Base-by-base conservation (phyloP, 805 yeast genomes). In the Teunomyces panamensis region DNA sequence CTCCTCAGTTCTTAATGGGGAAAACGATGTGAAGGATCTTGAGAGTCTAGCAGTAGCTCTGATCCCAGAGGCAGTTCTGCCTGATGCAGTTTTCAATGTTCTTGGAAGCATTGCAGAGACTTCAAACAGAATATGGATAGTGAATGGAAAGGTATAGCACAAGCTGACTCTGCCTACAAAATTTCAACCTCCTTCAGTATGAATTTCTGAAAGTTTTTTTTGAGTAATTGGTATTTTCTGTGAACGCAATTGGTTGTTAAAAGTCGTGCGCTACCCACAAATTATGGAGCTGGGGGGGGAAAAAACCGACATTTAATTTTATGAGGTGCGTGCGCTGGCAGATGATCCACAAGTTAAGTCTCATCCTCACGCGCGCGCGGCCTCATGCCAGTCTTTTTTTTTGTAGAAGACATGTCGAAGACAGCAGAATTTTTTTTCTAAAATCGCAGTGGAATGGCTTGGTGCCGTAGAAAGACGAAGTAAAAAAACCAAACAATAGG, bases 11-110 rank as follows among this genome's bases (percentile, higher is more conserved):
- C 32, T 43, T 44, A 30, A 32, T 33, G 33, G 51, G 39, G 39
- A 32, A 26, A 44, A 44, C 55, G 13, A 69, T 6, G 34, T 16
- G 34, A 39, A 39, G 71, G 78, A 39, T 28, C 43, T 28, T 10
- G 24, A 30, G 26, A 28, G 34, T 39, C 34, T 30, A 16, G 32
- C 27, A 17, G 34, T 16, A n/a, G 34, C 24, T 39, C 44, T 47
- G 36, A 44, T 29, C 20, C 39, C 39, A 11, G 37, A 13, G 16
- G 37, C 37, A n/a, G 39, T 30, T 32, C 43, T 39, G 47, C 52
- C 41, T 9, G 32, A 16, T 20, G 49, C 30, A 29, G 37, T 33
- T 24, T 37, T 39, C 13, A 29, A 10, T 35, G 35, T 33, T 39
- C 47, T 35, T 44, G 42, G 34, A 46, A 13, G 46, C 39, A 29